Base-by-base conservation (phyloP, 495 filamentous ascomycete genomes). In the Aspergillus haitiensis region DNA sequence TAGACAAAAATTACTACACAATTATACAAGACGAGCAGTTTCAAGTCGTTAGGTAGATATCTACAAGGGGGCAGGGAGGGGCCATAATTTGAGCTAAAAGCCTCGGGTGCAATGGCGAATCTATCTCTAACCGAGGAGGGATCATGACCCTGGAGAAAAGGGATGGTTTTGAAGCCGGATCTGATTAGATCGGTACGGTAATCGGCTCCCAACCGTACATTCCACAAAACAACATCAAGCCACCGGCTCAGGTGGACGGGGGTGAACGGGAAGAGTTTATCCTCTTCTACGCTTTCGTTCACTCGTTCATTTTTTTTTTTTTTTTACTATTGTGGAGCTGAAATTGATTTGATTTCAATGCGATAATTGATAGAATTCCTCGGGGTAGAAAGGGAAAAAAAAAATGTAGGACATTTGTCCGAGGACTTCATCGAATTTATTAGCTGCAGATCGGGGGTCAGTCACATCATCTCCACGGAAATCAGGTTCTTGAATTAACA, bases 171-270 rank as follows among this genome's bases (percentile, higher is more conserved):
- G 64, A n/a, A 52, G 39, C 61, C 62, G 60, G 65, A 68, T 68
- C 65, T 65, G 66, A 67, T 67, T 68, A 63, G 63, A 64, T 68
- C 50, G 45, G 52, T 56, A 56, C 51, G 10, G 35, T 54, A 53
- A 40, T 53, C 55, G 55, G 52, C 31, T 48, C 16, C 36, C 36
- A 12, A n/a, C 13, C 32, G 8, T 9, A 18, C 49, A 35, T 32
- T 9, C 40, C 55, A 51, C 15, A 45, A 42, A 40, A 39, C 55
- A 47, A 47, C 32, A 47, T 63, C 61, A 63, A 56, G 39, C 56
- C 61, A 63, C 44, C 39, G 35, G 40, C 15, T 56, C 39, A 47
- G 21, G 21, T 27, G 21, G 21, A 27, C 21, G 21, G 21, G 21
- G 21, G 21, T 3, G 21, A 27, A 27, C 21, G 21, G 21, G 21